Conservation (phyloP, 2,329 filamentous ascomycete species). For the Aspergillus sp. region DNA sequence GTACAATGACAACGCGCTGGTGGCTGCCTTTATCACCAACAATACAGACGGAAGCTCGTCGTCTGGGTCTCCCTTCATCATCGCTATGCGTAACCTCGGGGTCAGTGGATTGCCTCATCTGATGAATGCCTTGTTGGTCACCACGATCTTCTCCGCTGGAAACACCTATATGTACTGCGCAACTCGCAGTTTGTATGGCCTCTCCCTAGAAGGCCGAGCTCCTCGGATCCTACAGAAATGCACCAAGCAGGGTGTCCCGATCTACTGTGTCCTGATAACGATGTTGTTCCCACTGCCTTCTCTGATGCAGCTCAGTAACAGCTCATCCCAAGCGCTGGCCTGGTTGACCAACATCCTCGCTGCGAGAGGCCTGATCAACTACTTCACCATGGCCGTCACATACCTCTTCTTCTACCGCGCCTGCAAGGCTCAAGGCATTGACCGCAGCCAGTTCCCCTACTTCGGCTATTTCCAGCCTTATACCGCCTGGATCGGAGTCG, state of each 20-base stretch:
- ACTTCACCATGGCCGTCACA: too few species aligned
- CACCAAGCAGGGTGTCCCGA: constrained; percentile 61
- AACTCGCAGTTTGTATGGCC: constrained; percentile 52
- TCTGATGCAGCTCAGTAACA: not conserved
- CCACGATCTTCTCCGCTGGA: constrained; percentile 56
- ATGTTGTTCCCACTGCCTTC: not conserved
- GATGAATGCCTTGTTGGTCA: constrained; percentile 58
- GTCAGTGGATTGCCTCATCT: constrained; percentile 57
- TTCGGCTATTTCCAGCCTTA: too few species aligned
- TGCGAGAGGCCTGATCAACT: too few species aligned
- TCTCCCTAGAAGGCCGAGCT: constrained; percentile 54
- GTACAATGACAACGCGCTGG: constrained; percentile 55
- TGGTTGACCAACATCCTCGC: too few species aligned
- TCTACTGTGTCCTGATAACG: constrained; percentile 46
- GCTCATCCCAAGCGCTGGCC: too few species aligned
- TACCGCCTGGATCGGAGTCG: too few species aligned
- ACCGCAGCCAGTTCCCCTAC: too few species aligned
- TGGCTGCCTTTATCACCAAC: constrained; percentile 10
- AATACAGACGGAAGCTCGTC: constrained; percentile 37
- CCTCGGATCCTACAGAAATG: constrained; percentile 58
- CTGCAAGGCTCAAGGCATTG: too few species aligned
- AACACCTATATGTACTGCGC: constrained; percentile 58
- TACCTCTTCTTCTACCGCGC: too few species aligned
- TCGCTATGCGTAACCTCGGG: constrained; percentile 58
- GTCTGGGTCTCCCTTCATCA: constrained; percentile 62